These are phyloP conservation scores for Jackrogersella minutella DNA, from an alignment of 495 filamentous ascomycete species.

Conservation along the genomic window DNA sequence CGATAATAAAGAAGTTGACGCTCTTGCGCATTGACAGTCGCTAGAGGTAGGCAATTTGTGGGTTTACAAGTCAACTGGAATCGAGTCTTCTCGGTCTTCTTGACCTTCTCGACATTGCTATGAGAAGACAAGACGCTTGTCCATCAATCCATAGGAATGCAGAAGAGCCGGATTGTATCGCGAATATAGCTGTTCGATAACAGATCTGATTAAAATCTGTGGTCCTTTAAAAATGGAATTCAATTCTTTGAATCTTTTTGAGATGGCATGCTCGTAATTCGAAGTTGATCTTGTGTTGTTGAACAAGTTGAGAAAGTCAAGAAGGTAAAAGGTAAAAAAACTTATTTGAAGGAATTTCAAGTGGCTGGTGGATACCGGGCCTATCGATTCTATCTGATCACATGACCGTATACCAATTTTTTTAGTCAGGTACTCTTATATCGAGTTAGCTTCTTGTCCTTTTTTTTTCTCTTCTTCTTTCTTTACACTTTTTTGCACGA, in stretches of 20 bases:
- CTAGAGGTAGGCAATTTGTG: conserved; percentile 67
- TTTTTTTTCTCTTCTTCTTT: conserved; percentile 37
- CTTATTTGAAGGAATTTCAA: conserved; percentile 34
- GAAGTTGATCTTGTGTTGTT: background rate
- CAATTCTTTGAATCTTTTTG: background rate
- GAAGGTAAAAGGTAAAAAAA: background rate
- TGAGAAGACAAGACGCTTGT: conserved; percentile 23
- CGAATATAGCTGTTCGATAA: background rate
- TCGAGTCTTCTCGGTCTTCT: conserved; percentile 4
- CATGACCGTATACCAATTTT: conserved; percentile 9
- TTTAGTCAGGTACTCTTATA: background rate
- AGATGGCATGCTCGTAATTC: background rate
- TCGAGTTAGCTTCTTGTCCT: background rate
- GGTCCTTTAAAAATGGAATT: background rate
- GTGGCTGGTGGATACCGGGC: conserved; percentile 10
- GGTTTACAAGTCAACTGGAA: conserved; percentile 34
- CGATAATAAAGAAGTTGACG: conserved; percentile 63
- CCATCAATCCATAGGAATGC: background rate
- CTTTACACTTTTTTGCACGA: conserved; percentile 56
- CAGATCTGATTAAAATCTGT: background rate
- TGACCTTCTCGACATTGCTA: too few relatives aligned
- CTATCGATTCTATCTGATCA: background rate
- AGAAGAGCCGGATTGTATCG: background rate
- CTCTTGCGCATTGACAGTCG: conserved; percentile 59
- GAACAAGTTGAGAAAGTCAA: background rate